These are phyloP conservation scores for Neurospora africana DNA, from an alignment of 495 filamentous ascomycete species.

Conservation along the genomic window DNA sequence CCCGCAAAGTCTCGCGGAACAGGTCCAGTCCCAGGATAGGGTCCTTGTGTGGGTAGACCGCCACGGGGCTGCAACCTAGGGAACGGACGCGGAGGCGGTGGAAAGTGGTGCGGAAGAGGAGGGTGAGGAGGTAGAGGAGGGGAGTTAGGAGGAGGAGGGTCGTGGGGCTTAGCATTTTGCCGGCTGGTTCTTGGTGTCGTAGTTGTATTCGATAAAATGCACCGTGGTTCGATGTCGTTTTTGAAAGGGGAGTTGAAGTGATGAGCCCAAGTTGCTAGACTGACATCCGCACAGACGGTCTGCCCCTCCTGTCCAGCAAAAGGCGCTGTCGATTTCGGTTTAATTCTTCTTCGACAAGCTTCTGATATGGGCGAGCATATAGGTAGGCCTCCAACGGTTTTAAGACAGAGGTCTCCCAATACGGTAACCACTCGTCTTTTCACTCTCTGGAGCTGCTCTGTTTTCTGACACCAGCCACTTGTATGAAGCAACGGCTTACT, in stretches of 20 bases:
- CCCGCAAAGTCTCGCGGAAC: slow-evolving; percentile 17
- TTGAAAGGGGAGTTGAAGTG: not conserved
- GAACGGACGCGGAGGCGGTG: slow-evolving; percentile 1
- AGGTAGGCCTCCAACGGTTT: not conserved
- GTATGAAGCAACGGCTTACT: not conserved
- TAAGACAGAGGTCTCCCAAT: not conserved
- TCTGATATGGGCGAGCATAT: not conserved
- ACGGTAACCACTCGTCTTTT: not conserved
- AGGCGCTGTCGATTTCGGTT: not conserved
- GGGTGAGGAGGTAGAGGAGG: slow-evolving; percentile 4
- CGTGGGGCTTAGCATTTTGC: not conserved
- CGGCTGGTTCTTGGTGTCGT: not conserved
- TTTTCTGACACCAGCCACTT: not conserved
- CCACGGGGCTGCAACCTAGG: slow-evolving; percentile 11
- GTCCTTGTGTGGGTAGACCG: slow-evolving; percentile 29
- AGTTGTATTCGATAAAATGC: not conserved
- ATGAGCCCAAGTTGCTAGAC: not conserved
- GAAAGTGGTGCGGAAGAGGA: slow-evolving; percentile 1
- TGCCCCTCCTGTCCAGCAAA: no score
- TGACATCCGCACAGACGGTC: no score
- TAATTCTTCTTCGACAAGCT: not conserved
- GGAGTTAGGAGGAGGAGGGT: not conserved
- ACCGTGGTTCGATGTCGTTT: not conserved
- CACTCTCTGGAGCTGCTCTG: not conserved
- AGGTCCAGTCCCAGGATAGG: slow-evolving; percentile 33